These are phyloP conservation scores for Pelargonium cotyledonis DNA, from an alignment of 441 rosid genomes.

Conservation along the genomic window DNA sequence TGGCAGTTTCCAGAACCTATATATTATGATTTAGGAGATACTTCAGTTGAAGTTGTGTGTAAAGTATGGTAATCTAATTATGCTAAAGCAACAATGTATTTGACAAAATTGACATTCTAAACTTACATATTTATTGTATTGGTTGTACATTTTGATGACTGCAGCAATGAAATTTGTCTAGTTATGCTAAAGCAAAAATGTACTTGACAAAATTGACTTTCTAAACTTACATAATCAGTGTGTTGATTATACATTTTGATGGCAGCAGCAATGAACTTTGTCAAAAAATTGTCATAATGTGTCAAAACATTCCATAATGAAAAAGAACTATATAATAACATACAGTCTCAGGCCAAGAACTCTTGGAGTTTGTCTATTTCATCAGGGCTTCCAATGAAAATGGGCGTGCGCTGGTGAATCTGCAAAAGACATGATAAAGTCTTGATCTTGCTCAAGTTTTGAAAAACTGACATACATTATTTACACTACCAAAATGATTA, in stretches of 20 bases:
- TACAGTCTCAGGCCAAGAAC: conserved; percentile 53
- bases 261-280: not conserved
- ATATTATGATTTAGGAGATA: not conserved
- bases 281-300: not conserved
- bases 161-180: not conserved
- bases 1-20: conserved; percentile 6
- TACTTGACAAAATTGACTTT: not conserved
- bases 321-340: not conserved
- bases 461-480: not conserved
- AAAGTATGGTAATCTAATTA: not conserved
- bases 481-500: not conserved
- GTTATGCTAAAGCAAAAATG: not conserved
- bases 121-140: not conserved
- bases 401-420: conserved; percentile 85
- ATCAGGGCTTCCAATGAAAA: conserved; percentile 79
- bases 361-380: conserved; percentile 90
- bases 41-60: not conserved
- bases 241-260: not conserved
- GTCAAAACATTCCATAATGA: not conserved
- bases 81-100: not conserved
- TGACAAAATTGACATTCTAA: not conserved
- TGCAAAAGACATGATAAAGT: conserved; percentile 19
- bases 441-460: not conserved
- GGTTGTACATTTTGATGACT: not conserved
- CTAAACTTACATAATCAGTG: not conserved